A percentile compares a stretch with the other conserved stretches of the same genome.
Evolutionary conservation across 208 protist species (phyloP).

Genomic region (Trypanosoma caninum): DNA sequence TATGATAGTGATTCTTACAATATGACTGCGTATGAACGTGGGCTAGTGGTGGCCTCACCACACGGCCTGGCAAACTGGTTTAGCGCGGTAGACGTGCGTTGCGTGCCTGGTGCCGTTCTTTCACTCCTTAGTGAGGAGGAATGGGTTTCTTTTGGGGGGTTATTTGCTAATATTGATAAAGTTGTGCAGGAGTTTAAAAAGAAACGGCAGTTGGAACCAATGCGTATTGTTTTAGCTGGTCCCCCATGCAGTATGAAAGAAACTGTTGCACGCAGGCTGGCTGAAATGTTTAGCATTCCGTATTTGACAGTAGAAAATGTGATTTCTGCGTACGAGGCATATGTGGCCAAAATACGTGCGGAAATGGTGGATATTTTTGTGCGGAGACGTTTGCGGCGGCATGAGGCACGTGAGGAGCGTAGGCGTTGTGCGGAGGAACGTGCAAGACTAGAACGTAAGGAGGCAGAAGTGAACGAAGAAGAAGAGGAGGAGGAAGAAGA

Average conservation of each 20-base stretch:
- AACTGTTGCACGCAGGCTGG: conserved; percentile 40
- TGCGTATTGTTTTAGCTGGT: conserved; percentile 74
- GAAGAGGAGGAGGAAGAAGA: conserved; percentile 28
- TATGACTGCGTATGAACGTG: no score
- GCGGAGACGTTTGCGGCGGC: conserved; percentile 44
- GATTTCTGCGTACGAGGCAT: conserved; percentile 41
- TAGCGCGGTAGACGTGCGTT: conserved; percentile 56
- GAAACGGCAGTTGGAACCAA: conserved; percentile 48
- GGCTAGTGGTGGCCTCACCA: conserved; percentile 6
- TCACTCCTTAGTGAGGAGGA: conserved; percentile 65
- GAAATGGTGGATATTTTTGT: conserved; percentile 53
- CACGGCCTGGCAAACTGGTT: conserved; percentile 28
- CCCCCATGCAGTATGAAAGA: conserved; percentile 79
- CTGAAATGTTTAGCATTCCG: conserved; percentile 55
- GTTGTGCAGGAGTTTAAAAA: conserved; percentile 74
- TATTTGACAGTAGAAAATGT: conserved; percentile 43
- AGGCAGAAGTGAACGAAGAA: conserved; percentile 9
- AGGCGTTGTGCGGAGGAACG: conserved; percentile 15
- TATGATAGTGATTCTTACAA: no score
- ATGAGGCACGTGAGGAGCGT: conserved; percentile 34
- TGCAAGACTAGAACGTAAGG: conserved; percentile 4
- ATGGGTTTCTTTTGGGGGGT: conserved; percentile 76
- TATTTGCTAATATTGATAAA: conserved; percentile 60
- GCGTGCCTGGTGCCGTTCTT: conserved; percentile 57
- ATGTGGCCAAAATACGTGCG: conserved; percentile 41